Evolutionary conservation across 2,329 filamentous ascomycete genomes (phyloP), one percentile per base, ranked within the genome.

Genomic region (Aureobasidium melanogenum): DNA sequence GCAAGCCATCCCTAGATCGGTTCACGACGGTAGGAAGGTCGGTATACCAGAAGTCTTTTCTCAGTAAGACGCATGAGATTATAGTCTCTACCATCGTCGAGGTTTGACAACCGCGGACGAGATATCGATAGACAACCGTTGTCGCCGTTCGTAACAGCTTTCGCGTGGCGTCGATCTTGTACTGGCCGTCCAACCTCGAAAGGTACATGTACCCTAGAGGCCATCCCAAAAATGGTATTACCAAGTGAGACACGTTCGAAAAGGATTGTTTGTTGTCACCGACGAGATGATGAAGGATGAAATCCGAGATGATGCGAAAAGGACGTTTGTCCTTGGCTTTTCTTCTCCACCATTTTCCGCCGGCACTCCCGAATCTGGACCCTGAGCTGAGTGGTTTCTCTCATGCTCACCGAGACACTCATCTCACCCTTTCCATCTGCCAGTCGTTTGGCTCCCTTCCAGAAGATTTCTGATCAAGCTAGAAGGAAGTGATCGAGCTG

Each of bases 61-160:
- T 4, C 30, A 26, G 28, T 19, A 12, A 24, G 12, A 8, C 8
- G 8, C 17, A 30, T 30, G 22, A 39, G 39, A n/a, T n/a, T n/a
- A n/a, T n/a, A 46, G n/a, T 14, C 39, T 8, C 24, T 19, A 30
- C n/a, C 4, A 12, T 12, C n/a, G 17, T 36, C 3, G 6, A 43
- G 19, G n/a, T 14, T 36, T 36, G 54, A 22, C n/a, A 24, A 24
- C 22, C 28, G 32, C 19, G 55, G 43, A 17, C 14, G 46, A 38
- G 34, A 58, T 48, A 58, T 58, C 55, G 55, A 58, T 58, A 58
- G 34, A 48, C 55, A 39, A 30, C 55, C 55, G 55, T 58, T 58
- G 12, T 28, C 9, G 8, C 55, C 55, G 55, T 58, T 58, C 5
- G 2, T 32, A 58, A 47, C 55, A 30, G 43, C 32, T 48, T 19